Conservation (phyloP, 441 rosid species). For the Pelargonium citronellum region DNA sequence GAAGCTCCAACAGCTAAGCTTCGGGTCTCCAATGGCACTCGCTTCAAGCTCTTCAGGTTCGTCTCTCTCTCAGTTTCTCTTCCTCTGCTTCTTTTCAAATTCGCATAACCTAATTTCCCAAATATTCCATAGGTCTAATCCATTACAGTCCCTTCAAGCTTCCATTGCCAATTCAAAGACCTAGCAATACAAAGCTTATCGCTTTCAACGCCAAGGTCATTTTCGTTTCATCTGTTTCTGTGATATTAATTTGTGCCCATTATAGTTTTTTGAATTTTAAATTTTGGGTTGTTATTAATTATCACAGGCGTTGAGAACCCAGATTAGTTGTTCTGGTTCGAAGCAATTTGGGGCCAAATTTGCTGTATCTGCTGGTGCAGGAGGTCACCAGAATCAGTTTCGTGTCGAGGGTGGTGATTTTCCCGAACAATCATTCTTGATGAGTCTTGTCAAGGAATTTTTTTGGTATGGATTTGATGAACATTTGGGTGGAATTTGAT, state of each 20-base stretch:
- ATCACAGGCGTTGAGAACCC: neutral
- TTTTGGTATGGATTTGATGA: neutral
- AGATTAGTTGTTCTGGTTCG: neutral
- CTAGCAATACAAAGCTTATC: neutral
- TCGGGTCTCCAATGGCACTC: neutral
- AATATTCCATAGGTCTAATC: conserved; percentile 1
- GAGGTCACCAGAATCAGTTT: conserved; percentile 4
- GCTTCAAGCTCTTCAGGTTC: conserved; percentile 2
- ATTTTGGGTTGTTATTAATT: neutral
- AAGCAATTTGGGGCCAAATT: conserved; percentile 1
- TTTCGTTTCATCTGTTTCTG: neutral
- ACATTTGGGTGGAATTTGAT: neutral
- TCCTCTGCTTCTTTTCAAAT: neutral
- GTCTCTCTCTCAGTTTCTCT: neutral
- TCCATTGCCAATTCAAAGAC: neutral
- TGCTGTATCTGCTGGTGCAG: neutral
- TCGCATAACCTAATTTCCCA: neutral
- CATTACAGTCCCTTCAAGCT: neutral
- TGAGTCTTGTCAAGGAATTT: neutral
- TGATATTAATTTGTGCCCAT: neutral
- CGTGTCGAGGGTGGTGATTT: neutral
- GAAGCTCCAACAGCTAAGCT: neutral
- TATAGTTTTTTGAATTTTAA: neutral
- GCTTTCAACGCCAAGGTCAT: neutral
- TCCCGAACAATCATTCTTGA: neutral